These are phyloP conservation scores for Echeveria elegans DNA, from an alignment of 164 flowering plant species.

Conservation along the genomic window DNA sequence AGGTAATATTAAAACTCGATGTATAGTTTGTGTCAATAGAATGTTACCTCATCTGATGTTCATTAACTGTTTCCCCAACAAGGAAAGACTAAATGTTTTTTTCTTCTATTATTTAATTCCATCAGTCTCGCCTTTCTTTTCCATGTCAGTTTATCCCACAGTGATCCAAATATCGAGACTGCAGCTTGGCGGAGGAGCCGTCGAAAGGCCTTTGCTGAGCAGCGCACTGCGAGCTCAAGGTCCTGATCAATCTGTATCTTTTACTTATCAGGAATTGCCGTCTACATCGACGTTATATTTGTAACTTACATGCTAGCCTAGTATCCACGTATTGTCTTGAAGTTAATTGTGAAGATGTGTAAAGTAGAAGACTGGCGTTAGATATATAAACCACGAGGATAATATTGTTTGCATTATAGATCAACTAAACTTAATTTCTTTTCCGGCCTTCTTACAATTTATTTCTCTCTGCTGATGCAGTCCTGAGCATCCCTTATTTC, in stretches of 20 bases:
- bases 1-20: constrained; percentile 30
- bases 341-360: not conserved
- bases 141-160: constrained; percentile 61
- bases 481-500: constrained; percentile 91
- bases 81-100: not conserved
- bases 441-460: not conserved
- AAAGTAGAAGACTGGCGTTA: not conserved
- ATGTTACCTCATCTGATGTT: not conserved
- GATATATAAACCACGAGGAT: not conserved
- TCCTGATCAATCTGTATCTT: constrained; percentile 14
- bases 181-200: constrained; percentile 71
- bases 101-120: not conserved
- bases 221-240: constrained; percentile 98
- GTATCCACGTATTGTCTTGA: not conserved
- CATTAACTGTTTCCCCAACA: not conserved
- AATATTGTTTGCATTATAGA: not conserved
- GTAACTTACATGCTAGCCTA: not conserved
- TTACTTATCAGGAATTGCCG: not conserved
- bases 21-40: not conserved
- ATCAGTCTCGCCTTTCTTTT: not conserved
- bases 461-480: constrained; percentile 30
- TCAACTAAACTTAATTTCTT: not conserved
- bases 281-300: not conserved
- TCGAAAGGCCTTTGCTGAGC: constrained; percentile 69
- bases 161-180: constrained; percentile 84